phyloP scores from a whole-genome alignment of 176 grass and related monocot species.

The Cenchrus fungigraminus region DNA sequence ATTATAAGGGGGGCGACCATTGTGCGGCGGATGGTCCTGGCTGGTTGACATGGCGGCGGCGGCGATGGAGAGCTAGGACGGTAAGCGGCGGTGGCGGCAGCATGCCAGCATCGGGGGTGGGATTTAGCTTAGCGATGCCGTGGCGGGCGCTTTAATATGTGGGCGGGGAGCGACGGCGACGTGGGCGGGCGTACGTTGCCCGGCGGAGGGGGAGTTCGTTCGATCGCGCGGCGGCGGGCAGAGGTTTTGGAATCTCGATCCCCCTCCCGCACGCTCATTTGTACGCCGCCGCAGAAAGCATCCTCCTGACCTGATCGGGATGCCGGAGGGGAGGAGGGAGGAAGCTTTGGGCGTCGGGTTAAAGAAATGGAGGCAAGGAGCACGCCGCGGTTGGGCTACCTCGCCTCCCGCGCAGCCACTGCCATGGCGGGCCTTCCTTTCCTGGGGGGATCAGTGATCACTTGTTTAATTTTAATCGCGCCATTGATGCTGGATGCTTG shows the following conservation, averaged over 20 bases:
- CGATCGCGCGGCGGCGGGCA: neutral
- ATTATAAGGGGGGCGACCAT: neutral
- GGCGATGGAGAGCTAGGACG: neutral
- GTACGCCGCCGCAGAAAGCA: slow-evolving; percentile 5
- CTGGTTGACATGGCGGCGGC: neutral
- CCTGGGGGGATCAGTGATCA: neutral
- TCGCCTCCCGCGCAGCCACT: neutral
- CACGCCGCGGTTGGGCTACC: slow-evolving; percentile 27
- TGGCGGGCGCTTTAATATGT: slow-evolving; percentile 7
- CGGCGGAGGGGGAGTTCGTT: neutral
- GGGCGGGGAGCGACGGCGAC: neutral
- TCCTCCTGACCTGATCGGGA: neutral
- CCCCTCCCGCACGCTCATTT: slow-evolving; percentile 20
- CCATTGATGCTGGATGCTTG: slow-evolving; percentile 8
- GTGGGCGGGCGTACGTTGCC: neutral
- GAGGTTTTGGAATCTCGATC: slow-evolving; percentile 52
- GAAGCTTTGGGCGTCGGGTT: slow-evolving; percentile 36
- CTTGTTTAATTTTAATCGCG: neutral
- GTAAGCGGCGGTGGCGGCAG: neutral
- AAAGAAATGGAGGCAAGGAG: slow-evolving; percentile 46
- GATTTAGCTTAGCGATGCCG: slow-evolving; percentile 11
- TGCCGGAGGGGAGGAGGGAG: neutral
- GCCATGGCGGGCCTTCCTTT: neutral
- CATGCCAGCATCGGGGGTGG: slow-evolving; percentile 29
- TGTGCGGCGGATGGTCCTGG: no score